phyloP scores from a whole-genome alignment of 768 basidiomycete species.

The Auricularia sp. region DNA sequence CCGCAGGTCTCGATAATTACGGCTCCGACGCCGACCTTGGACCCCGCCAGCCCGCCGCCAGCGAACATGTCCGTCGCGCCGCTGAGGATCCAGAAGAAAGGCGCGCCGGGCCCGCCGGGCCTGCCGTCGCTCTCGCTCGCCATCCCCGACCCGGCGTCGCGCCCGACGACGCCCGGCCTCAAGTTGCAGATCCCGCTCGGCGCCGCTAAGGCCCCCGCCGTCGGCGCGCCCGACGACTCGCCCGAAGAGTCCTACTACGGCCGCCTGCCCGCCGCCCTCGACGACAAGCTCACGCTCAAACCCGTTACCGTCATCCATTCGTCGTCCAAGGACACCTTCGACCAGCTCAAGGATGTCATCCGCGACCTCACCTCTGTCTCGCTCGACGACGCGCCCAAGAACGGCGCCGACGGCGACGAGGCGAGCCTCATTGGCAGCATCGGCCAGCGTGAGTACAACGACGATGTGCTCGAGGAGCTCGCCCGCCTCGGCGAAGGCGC shows the following conservation, averaged over 20 bases:
- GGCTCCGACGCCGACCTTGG: too few relatives aligned
- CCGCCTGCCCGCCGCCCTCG: background rate
- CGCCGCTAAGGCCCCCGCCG: background rate
- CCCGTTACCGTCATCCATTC: slow-evolving; percentile 1
- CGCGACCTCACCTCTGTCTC: background rate
- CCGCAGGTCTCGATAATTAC: too few relatives aligned
- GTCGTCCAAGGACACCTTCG: background rate
- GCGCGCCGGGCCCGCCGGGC: background rate
- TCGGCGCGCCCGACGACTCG: slow-evolving; percentile 1
- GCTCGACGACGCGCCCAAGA: background rate
- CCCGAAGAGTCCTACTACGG: background rate
- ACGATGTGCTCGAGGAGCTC: slow-evolving; percentile 67
- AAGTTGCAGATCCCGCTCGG: background rate
- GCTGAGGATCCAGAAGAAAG: background rate
- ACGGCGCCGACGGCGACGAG: background rate
- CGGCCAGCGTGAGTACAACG: slow-evolving; percentile 39
- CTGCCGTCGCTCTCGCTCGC: background rate
- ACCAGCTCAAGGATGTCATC: background rate
- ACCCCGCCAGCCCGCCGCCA: too few relatives aligned
- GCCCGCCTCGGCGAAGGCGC: slow-evolving; percentile 85
- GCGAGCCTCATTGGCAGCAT: slow-evolving; percentile 3
- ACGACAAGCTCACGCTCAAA: background rate
- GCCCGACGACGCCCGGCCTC: background rate
- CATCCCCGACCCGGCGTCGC: background rate
- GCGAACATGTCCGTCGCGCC: slow-evolving; percentile 1